These are phyloP conservation scores for Penicillium nucicola DNA, from an alignment of 495 filamentous ascomycete genomes.

Conservation along the genomic window DNA sequence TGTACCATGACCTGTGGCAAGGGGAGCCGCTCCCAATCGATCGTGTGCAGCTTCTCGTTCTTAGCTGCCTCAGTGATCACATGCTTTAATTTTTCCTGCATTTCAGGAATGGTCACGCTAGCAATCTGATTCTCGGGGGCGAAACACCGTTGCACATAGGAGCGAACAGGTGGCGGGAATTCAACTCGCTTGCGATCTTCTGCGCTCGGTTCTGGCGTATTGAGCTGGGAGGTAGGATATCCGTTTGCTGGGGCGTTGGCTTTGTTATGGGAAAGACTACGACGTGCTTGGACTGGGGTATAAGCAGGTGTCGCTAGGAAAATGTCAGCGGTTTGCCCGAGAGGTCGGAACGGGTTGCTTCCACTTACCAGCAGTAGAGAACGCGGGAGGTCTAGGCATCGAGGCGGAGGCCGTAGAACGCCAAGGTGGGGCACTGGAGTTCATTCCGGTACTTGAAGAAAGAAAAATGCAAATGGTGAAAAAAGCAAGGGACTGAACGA, in stretches of 20 bases:
- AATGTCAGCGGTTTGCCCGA: conserved; percentile 5
- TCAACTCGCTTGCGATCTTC: conserved; percentile 49
- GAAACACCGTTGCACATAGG: conserved; percentile 83
- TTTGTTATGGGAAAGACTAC: conserved; percentile 36
- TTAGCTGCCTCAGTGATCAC: conserved; percentile 81
- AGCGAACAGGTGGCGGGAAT: conserved; percentile 72
- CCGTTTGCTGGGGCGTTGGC: conserved; percentile 24
- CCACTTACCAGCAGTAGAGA: conserved; percentile 32
- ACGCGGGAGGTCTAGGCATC: conserved; percentile 22
- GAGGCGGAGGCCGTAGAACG: conserved; percentile 35
- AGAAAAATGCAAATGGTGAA: conserved; percentile 7
- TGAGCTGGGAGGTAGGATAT: conserved; percentile 11
- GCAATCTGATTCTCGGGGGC: conserved; percentile 63
- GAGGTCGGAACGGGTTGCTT: background rate
- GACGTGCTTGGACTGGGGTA: conserved; percentile 49
- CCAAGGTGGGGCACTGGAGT: conserved; percentile 42
- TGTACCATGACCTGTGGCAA: conserved; percentile 86
- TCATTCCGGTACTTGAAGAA: conserved; percentile 30
- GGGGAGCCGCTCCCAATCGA: conserved; percentile 79
- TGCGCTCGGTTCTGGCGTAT: conserved; percentile 16
- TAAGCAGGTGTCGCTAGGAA: conserved; percentile 43
- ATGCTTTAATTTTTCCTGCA: conserved; percentile 80
- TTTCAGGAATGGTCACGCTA: conserved; percentile 63
- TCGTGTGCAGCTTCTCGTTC: conserved; percentile 58
- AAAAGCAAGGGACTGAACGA: conserved; percentile 15